These are phyloP conservation scores for Protomyces macrosporus DNA, from an alignment of 1,139 yeast genomes.

Conservation along the genomic window DNA sequence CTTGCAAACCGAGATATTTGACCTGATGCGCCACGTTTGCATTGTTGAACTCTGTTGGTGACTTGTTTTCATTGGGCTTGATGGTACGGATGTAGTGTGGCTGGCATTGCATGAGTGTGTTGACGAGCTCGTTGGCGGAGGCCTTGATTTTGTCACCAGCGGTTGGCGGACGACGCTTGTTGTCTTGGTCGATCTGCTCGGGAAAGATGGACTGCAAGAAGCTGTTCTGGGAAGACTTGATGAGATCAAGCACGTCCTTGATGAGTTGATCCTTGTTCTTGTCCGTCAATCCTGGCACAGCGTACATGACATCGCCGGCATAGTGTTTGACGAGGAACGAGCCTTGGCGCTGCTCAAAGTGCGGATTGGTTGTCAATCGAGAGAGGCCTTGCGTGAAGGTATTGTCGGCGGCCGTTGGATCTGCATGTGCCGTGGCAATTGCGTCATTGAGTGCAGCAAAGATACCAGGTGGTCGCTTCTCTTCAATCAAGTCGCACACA, in stretches of 20 bases:
- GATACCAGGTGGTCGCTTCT: slow-evolving; percentile 90
- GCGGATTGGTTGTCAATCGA: slow-evolving; percentile 73
- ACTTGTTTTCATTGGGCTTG: slow-evolving; percentile 90
- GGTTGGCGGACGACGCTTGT: slow-evolving; percentile 88
- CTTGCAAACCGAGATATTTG: slow-evolving; percentile 91
- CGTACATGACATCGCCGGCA: slow-evolving; percentile 97
- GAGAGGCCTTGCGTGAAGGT: slow-evolving; percentile 89
- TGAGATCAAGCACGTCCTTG: slow-evolving; percentile 75
- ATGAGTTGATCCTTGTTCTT: slow-evolving; percentile 93
- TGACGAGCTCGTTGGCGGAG: slow-evolving; percentile 86
- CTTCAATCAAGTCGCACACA: slow-evolving; percentile 95
- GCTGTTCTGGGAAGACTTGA: slow-evolving; percentile 63
- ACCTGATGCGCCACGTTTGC: slow-evolving; percentile 91
- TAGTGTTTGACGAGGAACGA: slow-evolving; percentile 92
- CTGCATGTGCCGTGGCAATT: slow-evolving; percentile 98
- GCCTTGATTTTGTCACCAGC: slow-evolving; percentile 92
- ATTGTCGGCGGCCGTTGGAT: slow-evolving; percentile 93
- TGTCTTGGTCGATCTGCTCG: slow-evolving; percentile 62
- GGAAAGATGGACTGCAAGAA: slow-evolving; percentile 74
- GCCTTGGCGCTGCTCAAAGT: slow-evolving; percentile 82
- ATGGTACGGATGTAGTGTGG: slow-evolving; percentile 98
- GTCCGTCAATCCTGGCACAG: slow-evolving; percentile 86
- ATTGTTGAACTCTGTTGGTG: slow-evolving; percentile 84
- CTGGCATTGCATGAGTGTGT: slow-evolving; percentile 78
- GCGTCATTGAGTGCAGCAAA: slow-evolving; percentile 97